phyloP scores from a whole-genome alignment of 2,329 filamentous ascomycete species.

The Laburnicola sp. region DNA sequence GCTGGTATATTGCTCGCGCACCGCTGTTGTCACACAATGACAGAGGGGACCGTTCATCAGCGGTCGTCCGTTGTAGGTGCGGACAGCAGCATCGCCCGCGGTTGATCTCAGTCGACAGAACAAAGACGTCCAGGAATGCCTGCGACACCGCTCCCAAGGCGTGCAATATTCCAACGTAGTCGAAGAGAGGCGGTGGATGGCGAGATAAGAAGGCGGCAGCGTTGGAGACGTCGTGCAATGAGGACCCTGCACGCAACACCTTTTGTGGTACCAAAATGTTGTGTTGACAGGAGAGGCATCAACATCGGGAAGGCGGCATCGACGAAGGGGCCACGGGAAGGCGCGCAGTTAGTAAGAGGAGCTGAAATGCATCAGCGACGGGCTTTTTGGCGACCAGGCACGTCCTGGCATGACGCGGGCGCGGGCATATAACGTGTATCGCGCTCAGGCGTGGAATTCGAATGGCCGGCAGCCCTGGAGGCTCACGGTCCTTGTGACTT shows the following conservation, averaged over 20 bases:
- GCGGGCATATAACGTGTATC: slow-evolving; percentile 8
- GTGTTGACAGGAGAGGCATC: neutral
- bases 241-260: neutral
- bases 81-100: neutral
- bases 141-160: slow-evolving; percentile 6
- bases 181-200: slow-evolving; percentile 1
- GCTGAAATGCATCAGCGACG: slow-evolving; percentile 6
- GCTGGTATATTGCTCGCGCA: slow-evolving; percentile 21
- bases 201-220: neutral
- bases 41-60: neutral
- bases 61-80: neutral
- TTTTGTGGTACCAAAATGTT: neutral
- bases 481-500: slow-evolving; percentile 7
- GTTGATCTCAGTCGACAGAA: neutral
- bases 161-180: slow-evolving; percentile 7
- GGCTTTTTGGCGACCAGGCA: slow-evolving; percentile 5
- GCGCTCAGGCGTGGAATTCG: slow-evolving; percentile 9
- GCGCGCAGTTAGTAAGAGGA: neutral
- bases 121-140: slow-evolving; percentile 12
- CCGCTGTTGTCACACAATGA: neutral
- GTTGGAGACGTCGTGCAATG: neutral
- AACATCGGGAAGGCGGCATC: neutral
- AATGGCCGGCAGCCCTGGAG: slow-evolving; percentile 12
- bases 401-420: slow-evolving; percentile 11
- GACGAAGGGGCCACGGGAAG: neutral